Percentiles rank a stretch among this genome's conserved stretches.
Conservation (phyloP, 2,329 filamentous ascomycete genomes). For the Talaromyces sp. region DNA sequence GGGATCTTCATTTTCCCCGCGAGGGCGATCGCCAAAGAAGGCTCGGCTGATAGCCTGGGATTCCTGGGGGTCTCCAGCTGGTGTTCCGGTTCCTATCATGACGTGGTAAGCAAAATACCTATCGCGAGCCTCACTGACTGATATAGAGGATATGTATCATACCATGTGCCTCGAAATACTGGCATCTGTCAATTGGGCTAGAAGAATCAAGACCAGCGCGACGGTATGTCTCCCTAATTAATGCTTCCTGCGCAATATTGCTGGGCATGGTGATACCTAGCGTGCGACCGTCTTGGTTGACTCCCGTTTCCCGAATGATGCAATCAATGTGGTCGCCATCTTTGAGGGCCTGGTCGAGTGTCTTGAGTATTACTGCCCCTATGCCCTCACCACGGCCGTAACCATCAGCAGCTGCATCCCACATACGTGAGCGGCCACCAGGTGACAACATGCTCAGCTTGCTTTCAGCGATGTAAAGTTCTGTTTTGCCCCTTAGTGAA, state of each 20-base stretch:
- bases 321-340: conserved; percentile 41
- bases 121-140: not conserved
- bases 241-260: conserved; percentile 28
- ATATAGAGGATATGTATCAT: conserved; percentile 21
- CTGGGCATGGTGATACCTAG: conserved; percentile 27
- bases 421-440: conserved; percentile 48
- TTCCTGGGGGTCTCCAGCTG: conserved; percentile 29
- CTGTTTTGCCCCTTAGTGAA: not conserved
- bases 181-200: conserved; percentile 24
- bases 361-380: conserved; percentile 47
- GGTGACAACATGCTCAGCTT: conserved; percentile 47
- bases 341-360: conserved; percentile 40
- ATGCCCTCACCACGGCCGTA: conserved; percentile 51
- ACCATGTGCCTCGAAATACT: conserved; percentile 42
- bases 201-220: conserved; percentile 35
- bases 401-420: conserved; percentile 42
- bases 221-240: conserved; percentile 34
- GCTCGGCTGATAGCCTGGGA: conserved; percentile 22
- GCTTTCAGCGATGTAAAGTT: conserved; percentile 28
- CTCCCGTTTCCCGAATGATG: conserved; percentile 26
- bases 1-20: conserved; percentile 37
- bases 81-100: conserved; percentile 36
- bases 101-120: too few relatives aligned
- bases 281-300: conserved; percentile 30
- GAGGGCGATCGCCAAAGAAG: conserved; percentile 21